phyloP scores from a whole-genome alignment of 192 early-diverging fungal genomes.

The Chytriomyces sp. region DNA sequence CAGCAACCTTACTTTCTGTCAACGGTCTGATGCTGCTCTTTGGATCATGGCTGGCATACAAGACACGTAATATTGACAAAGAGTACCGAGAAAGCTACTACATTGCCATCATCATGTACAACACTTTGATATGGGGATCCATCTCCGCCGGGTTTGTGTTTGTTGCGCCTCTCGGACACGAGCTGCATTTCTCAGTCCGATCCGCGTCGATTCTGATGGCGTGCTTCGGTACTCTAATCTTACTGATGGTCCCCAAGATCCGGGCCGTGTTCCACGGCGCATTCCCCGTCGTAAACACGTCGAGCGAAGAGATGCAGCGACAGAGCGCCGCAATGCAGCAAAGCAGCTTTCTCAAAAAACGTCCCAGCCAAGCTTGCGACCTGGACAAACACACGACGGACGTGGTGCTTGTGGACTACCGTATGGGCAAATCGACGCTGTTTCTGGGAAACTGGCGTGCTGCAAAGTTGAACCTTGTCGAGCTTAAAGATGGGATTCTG shows the following conservation, averaged over 20 bases:
- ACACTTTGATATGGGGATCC: not conserved
- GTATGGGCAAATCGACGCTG: too few species aligned
- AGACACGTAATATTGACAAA: not conserved
- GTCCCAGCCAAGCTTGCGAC: too few species aligned
- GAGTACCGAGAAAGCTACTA: not conserved
- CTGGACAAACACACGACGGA: too few species aligned
- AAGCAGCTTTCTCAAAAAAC: too few species aligned
- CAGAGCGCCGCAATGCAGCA: too few species aligned
- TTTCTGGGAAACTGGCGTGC: too few species aligned
- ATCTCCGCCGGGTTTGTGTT: not conserved
- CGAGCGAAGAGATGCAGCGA: too few species aligned
- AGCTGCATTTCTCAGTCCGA: not conserved
- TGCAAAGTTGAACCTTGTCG: too few species aligned
- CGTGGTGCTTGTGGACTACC: too few species aligned
- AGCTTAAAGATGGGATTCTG: too few species aligned
- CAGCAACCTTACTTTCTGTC: not conserved
- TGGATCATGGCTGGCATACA: not conserved
- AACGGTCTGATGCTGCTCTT: not conserved
- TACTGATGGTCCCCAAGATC: not conserved
- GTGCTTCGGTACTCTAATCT: not conserved
- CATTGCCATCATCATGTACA: constrained; percentile 2
- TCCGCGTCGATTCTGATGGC: not conserved
- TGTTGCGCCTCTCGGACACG: not conserved
- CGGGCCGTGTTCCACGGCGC: too few species aligned
- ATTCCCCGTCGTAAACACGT: too few species aligned